Evolutionary conservation across 768 basidiomycete genomes (phyloP).

Genomic region (Tulasnella sp.): DNA sequence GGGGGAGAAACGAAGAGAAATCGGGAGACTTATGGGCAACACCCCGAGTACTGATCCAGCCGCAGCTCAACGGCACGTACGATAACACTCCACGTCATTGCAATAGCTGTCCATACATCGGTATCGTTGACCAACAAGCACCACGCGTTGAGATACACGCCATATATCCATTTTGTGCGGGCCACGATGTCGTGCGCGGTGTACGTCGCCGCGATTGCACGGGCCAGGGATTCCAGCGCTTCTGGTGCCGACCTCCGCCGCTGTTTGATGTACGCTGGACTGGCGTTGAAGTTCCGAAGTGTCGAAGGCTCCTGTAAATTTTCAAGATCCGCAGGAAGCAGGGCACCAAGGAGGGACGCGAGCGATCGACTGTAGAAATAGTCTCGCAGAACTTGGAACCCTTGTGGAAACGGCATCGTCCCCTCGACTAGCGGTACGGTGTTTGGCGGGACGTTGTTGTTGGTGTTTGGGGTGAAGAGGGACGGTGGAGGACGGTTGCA

Average conservation of each 20-base stretch:
- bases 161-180: background rate
- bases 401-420: background rate
- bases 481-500: background rate
- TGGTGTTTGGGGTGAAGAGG: background rate
- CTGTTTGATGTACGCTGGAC: background rate
- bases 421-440: background rate
- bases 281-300: background rate
- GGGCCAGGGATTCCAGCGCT: background rate
- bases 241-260: background rate
- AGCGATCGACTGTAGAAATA: background rate
- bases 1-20: no score
- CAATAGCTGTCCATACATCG: background rate
- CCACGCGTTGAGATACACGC: background rate
- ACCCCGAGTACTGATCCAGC: background rate
- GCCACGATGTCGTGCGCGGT: background rate
- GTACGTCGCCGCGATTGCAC: background rate
- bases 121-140: background rate
- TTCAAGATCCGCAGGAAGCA: background rate
- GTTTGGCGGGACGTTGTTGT: background rate
- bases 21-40: background rate
- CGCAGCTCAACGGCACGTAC: background rate
- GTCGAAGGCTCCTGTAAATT: background rate
- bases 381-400: background rate
- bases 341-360: background rate
- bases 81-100: background rate